Evolutionary conservation across 495 filamentous ascomycete species (phyloP), one percentile per base, ranked within the genome.

Genomic region (Xylaria scruposa): DNA sequence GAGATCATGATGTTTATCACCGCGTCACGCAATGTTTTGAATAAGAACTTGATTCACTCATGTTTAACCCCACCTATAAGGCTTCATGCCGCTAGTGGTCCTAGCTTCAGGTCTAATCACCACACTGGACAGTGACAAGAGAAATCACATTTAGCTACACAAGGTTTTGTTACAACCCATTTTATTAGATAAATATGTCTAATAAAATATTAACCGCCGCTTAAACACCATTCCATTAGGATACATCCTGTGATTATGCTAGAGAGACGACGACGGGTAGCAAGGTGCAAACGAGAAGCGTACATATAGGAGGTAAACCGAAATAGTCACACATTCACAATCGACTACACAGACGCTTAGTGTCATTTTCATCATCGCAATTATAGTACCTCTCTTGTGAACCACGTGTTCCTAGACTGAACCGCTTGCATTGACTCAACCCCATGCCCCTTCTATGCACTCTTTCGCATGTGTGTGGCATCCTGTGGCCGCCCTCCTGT

Each of bases 331-430:
- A 66, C 17, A 38, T 36, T 53, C 17, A 66, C n/a, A 66, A 2
- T 51, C 29, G 13, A 64, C 15, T n/a, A 15, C 13, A 40, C n/a
- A n/a, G 40, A 7, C 5, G 21, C 60, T 46, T 33, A 6, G n/a
- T 31, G 66, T 60, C 24, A 21, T 53, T 46, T 49, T 31, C 68
- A 24, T 40, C 68, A 62, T 12, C 6, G 46, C 26, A 21, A 42
- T 61, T 26, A 42, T 49, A 51, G 42, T 38, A 61, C 69, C 33
- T 46, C 24, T 36, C 54, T 44, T 38, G 60, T 59, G 51, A 68
- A 56, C 38, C n/a, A 40, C 31, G 8, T 64, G 38, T 8, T 13
- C 67, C 58, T 54, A n/a, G 26, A 67, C 42, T 54, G 53, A 70
- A 40, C 4, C 24, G 10, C 38, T 19, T 38, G 29, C 21, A 29